These are phyloP conservation scores for Ziziphus jujuba DNA, from an alignment of 306 rosid species.

Conservation along the genomic window DNA sequence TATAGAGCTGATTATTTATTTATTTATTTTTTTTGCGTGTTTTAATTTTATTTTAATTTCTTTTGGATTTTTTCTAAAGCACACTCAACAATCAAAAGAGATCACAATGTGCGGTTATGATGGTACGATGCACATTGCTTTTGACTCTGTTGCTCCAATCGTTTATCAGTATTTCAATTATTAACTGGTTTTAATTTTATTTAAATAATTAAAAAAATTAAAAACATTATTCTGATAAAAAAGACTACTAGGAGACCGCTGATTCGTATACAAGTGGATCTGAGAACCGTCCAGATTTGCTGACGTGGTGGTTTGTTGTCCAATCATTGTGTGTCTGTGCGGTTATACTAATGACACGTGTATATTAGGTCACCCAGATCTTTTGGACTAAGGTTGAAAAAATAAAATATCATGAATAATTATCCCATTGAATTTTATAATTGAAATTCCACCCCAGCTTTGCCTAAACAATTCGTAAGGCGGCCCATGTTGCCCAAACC, in stretches of 20 bases:
- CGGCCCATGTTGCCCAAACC: too few relatives aligned
- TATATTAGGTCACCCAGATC: neutral
- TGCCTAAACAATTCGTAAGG: too few relatives aligned
- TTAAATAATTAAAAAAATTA: too few relatives aligned
- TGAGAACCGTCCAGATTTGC: constrained; percentile 31
- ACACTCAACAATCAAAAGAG: neutral
- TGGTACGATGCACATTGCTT: constrained; percentile 14
- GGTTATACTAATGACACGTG: constrained; percentile 35
- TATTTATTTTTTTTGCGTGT: neutral
- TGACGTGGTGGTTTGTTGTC: constrained; percentile 34
- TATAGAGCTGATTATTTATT: constrained; percentile 17
- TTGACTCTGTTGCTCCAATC: constrained; percentile 24
- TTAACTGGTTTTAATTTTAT: neutral
- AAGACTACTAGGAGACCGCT: too few relatives aligned
- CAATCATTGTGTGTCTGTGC: constrained; percentile 35
- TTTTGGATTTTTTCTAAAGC: neutral
- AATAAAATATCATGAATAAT: too few relatives aligned
- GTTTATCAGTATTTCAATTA: neutral
- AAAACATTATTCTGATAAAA: neutral
- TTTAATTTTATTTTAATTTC: neutral
- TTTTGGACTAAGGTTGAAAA: neutral
- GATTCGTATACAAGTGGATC: constrained; percentile 11
- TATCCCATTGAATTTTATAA: neutral
- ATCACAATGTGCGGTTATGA: constrained; percentile 29
- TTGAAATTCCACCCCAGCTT: neutral